A percentile compares a stretch with the other conserved stretches of the same genome.
Conservation (phyloP, 495 filamentous ascomycete species). For the Cairneyella variabilis region DNA sequence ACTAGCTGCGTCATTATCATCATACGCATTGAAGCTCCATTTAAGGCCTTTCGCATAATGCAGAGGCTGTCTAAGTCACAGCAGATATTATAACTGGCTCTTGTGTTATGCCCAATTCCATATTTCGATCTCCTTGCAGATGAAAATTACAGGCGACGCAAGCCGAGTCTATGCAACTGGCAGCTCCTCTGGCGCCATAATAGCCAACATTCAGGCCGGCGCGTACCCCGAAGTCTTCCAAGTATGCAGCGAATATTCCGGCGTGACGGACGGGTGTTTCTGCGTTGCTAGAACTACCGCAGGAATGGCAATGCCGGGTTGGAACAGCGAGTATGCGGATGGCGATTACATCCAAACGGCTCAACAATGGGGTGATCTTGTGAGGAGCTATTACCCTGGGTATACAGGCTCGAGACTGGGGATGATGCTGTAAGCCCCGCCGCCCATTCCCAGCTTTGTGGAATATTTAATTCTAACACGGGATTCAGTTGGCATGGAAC, state of each 20-base stretch:
- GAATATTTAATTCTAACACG: neutral
- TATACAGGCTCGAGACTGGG: too few species aligned
- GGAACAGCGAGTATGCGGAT: conserved; percentile 42
- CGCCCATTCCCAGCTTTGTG: neutral
- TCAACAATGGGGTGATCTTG: conserved; percentile 43
- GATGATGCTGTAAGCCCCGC: conserved; percentile 9
- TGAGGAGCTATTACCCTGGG: conserved; percentile 41
- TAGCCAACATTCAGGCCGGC: conserved; percentile 39
- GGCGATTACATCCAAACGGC: conserved; percentile 41
- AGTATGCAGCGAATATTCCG: conserved; percentile 48
- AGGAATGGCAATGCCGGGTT: conserved; percentile 37
- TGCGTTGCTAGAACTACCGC: conserved; percentile 33
- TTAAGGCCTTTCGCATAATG: too few species aligned
- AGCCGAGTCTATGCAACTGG: conserved; percentile 44
- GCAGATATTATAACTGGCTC: too few species aligned
- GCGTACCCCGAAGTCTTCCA: conserved; percentile 39
- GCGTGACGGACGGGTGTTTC: conserved; percentile 61
- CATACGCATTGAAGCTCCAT: too few species aligned
- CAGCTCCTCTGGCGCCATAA: conserved; percentile 47
- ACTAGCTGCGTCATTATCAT: too few species aligned
- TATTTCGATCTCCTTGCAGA: too few species aligned
- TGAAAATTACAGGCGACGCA: too few species aligned
- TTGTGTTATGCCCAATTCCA: too few species aligned
- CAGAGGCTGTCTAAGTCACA: too few species aligned
- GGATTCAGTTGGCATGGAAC: conserved; percentile 43